phyloP scores from a whole-genome alignment of 805 yeast species.

The Saturnispora gosingensis region DNA sequence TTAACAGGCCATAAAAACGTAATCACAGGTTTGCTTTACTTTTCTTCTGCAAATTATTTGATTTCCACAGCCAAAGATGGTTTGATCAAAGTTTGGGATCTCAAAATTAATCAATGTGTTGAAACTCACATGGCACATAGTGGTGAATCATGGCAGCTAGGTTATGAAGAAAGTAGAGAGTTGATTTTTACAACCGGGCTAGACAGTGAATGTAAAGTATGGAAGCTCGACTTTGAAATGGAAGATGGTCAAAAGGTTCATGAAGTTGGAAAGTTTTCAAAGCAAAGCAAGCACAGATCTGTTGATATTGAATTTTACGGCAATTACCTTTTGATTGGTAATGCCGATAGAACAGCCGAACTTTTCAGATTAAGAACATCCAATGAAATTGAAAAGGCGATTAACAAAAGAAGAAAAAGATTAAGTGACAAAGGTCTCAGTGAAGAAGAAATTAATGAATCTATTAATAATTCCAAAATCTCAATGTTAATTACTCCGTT shows the following conservation, averaged over 20 bases:
- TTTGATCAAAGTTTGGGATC: constrained; percentile 85
- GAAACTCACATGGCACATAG: constrained; percentile 93
- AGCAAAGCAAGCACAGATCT: constrained; percentile 69
- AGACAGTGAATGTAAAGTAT: constrained; percentile 74
- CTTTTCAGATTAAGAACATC: constrained; percentile 64
- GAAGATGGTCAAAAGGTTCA: constrained; percentile 33
- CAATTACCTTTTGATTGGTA: constrained; percentile 59
- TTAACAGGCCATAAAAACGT: constrained; percentile 84
- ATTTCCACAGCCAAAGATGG: constrained; percentile 84
- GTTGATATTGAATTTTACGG: constrained; percentile 36
- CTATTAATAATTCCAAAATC: constrained; percentile 38
- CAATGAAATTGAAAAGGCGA: constrained; percentile 72
- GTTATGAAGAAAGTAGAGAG: constrained; percentile 29
- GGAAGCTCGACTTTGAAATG: constrained; percentile 56
- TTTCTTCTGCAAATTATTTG: constrained; percentile 48
- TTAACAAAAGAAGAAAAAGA: constrained; percentile 69
- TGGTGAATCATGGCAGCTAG: constrained; percentile 89
- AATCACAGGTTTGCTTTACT: constrained; percentile 63
- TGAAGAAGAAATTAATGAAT: constrained; percentile 49
- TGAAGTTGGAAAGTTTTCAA: constrained; percentile 61
- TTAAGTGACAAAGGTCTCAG: constrained; percentile 59
- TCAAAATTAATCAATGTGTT: constrained; percentile 77
- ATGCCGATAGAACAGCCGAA: constrained; percentile 74
- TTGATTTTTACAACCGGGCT: constrained; percentile 64
- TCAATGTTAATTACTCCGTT: constrained; percentile 60